Evolutionary conservation across 192 early-diverging fungal species (phyloP).

Genomic region (Coemansia sp.): DNA sequence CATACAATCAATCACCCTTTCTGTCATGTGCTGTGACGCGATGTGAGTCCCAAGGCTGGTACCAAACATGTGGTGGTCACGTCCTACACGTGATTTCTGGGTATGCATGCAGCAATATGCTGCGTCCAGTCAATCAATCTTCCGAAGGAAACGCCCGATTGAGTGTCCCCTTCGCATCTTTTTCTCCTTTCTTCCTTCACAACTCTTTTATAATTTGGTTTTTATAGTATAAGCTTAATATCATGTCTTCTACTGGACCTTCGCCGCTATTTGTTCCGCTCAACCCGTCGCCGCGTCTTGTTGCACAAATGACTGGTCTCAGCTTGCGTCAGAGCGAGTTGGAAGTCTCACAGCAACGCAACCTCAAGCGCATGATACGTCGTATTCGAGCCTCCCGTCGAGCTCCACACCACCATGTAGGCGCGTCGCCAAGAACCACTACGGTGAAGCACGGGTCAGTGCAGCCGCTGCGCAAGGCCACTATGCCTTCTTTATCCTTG

Average conservation of each 20-base stretch:
- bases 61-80: not conserved
- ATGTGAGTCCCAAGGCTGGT: not conserved
- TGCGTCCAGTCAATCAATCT: not conserved
- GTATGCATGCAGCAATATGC: not conserved
- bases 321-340: constrained; percentile 42
- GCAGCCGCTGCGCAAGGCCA: not conserved
- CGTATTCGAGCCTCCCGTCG: constrained; percentile 35
- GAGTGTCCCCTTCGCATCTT: not conserved
- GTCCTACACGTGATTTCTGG: constrained; percentile 1
- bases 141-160: not conserved
- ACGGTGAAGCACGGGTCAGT: not conserved
- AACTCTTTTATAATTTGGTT: not conserved
- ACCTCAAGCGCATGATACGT: constrained; percentile 48
- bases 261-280: constrained; percentile 46
- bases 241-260: constrained; percentile 24
- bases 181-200: not conserved
- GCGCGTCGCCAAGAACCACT: constrained; percentile 10
- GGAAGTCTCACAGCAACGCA: constrained; percentile 46
- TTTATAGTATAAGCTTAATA: not conserved
- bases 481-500: constrained; percentile 16
- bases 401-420: constrained; percentile 2
- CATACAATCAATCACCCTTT: not conserved
- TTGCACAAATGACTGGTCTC: constrained; percentile 52
- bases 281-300: constrained; percentile 38
- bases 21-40: not conserved